Evolutionary conservation across 2,329 filamentous ascomycete species (phyloP), one percentile per base, ranked within the genome.

Genomic region (Sclerotinia spermophila): DNA sequence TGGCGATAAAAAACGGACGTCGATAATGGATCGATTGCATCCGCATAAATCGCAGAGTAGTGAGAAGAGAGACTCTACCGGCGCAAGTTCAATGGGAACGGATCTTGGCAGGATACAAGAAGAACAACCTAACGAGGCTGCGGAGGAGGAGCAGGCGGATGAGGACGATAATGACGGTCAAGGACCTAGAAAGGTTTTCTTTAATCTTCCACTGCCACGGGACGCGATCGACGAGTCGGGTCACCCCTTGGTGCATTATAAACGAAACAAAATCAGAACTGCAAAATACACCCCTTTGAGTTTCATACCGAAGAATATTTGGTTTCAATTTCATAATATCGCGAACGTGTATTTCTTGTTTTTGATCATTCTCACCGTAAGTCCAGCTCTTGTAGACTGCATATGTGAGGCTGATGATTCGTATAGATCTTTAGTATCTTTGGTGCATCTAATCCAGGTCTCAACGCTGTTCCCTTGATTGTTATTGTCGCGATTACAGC

Each of bases 311-410:
- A 98, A 98, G 84, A 98, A 99, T 82, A 80, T 99, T 78, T 99
- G 91, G 89, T 93, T 97, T 75, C 96, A 99, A 81, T 98, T 99
- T 79, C 95, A 99, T 82, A 98, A 98, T 79, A 91, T 99, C 78
- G 96, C 96, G 79, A 99, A 99, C 81, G 91, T 98, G 68, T 99
- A 98, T 83, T 99, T 99, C 86, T 85, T 98, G 76, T 97, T 98
- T 82, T 87, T 95, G 77, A 94, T 97, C 79, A 97, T 99, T 79
- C 87, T 99, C 72, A 90, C 91, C 78, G 96, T 98, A 90, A 86
- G 94, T 86, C 60, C 21, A 58, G 35, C 38, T 40, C 38, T 48
- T 30, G 56, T 64, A 51, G 42, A 65, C 33, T 62, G 13, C 27
- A 30, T 51, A 21, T 48, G 33, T 59, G 55, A 71, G 74, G 67